Conservation (phyloP, 2,329 filamentous ascomycete species). For the Bipolaris gigantea region DNA sequence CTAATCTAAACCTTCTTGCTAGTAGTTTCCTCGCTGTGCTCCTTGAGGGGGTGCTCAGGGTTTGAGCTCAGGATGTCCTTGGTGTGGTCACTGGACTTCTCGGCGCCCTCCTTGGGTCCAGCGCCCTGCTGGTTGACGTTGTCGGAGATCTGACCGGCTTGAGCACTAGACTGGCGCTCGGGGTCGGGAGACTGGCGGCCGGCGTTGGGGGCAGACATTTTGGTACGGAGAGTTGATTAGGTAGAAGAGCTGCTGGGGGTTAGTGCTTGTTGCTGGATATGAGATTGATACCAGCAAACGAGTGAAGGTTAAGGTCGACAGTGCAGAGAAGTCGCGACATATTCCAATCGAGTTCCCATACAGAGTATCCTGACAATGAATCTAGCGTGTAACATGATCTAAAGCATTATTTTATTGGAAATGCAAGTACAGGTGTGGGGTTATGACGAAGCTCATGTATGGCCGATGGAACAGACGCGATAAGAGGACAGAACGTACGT, state of each 20-base stretch:
- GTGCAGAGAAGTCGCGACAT: background rate
- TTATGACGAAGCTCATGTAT: background rate
- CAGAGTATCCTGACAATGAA: background rate
- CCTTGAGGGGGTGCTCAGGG: conserved; percentile 66
- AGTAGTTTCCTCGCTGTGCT: conserved; percentile 63
- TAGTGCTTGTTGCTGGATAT: background rate
- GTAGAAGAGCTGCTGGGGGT: background rate
- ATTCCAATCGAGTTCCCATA: background rate
- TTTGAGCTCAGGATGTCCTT: conserved; percentile 59
- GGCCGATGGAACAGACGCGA: background rate
- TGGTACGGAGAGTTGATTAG: background rate
- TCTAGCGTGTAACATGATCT: too few species aligned
- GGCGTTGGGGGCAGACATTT: conserved; percentile 65
- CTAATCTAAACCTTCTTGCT: conserved; percentile 51
- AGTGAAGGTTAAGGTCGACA: background rate
- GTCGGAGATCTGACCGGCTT: conserved; percentile 62
- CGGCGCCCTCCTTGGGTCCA: conserved; percentile 46
- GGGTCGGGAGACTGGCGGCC: conserved; percentile 79
- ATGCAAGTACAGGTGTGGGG: background rate
- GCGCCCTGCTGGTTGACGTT: conserved; percentile 59
- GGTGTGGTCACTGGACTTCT: conserved; percentile 54
- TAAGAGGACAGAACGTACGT: background rate
- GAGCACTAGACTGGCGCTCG: conserved; percentile 65
- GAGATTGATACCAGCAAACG: too few species aligned
- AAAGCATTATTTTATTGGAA: too few species aligned